Evolutionary conservation across 108 stramenopile species (phyloP).

Genomic region (Discostella pseudostelligera): DNA sequence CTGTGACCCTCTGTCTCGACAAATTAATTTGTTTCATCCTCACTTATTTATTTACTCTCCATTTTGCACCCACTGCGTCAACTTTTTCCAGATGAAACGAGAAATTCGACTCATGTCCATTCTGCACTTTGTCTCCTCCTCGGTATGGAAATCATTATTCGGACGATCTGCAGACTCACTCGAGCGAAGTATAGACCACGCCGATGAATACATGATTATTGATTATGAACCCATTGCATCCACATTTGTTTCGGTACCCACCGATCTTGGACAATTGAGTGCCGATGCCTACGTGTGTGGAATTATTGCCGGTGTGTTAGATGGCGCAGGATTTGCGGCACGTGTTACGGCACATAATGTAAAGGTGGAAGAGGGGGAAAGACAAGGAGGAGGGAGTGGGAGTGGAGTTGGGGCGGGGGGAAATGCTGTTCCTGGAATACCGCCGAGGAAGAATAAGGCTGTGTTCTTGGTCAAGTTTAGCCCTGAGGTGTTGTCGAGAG

Average conservation of each 20-base stretch:
- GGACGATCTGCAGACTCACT: slow-evolving; percentile 93
- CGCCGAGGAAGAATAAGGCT: slow-evolving; percentile 82
- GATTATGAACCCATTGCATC: slow-evolving; percentile 90
- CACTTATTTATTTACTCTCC: background rate
- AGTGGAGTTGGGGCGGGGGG: slow-evolving; percentile 16
- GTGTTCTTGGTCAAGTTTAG: slow-evolving; percentile 93
- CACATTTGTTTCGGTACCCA: slow-evolving; percentile 80
- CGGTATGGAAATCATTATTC: slow-evolving; percentile 93
- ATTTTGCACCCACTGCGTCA: background rate
- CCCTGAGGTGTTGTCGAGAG: slow-evolving; percentile 75
- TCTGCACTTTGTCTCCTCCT: slow-evolving; percentile 90
- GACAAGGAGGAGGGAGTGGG: slow-evolving; percentile 6
- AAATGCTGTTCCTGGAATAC: slow-evolving; percentile 35
- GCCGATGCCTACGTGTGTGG: slow-evolving; percentile 93
- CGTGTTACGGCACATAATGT: slow-evolving; percentile 85
- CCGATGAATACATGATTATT: slow-evolving; percentile 95
- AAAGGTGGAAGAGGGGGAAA: slow-evolving; percentile 65
- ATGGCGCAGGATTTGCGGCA: slow-evolving; percentile 83
- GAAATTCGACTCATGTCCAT: slow-evolving; percentile 85
- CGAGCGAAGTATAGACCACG: slow-evolving; percentile 91
- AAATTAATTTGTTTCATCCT: background rate
- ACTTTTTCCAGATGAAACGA: slow-evolving; percentile 54
- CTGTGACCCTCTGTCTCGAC: too few relatives aligned
- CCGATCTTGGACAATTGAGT: slow-evolving; percentile 85
- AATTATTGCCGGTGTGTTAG: slow-evolving; percentile 85